These are phyloP conservation scores for Salvia hispanica DNA, from an alignment of 257 asterid genomes.

Conservation along the genomic window DNA sequence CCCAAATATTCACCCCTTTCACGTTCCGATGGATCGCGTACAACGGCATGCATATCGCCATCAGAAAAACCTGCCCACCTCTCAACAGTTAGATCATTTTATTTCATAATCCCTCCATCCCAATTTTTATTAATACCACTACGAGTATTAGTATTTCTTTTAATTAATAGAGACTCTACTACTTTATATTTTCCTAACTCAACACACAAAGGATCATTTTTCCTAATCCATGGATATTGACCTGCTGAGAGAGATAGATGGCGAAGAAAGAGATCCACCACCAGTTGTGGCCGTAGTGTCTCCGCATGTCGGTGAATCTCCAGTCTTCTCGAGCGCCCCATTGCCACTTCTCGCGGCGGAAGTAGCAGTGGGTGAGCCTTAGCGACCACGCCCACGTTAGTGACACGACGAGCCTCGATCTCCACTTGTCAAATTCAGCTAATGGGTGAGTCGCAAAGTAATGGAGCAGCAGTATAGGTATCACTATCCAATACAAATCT, in stretches of 20 bases:
- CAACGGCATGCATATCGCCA: constrained; percentile 80
- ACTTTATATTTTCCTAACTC: no score
- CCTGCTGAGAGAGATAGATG: constrained; percentile 83
- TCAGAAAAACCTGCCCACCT: constrained; percentile 59
- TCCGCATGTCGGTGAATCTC: constrained; percentile 75
- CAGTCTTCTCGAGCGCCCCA: constrained; percentile 95
- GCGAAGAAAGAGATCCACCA: constrained; percentile 94
- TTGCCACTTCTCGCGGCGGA: constrained; percentile 94
- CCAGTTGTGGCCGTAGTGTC: constrained; percentile 65
- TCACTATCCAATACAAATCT: constrained; percentile 90
- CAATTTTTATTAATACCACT: no score
- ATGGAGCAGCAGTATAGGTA: constrained; percentile 73
- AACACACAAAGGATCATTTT: no score
- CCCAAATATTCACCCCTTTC: constrained; percentile 53
- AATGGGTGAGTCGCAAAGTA: constrained; percentile 65
- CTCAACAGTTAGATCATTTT: constrained; percentile 2
- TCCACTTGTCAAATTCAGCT: constrained; percentile 48
- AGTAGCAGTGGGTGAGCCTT: constrained; percentile 82
- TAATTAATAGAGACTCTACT: no score
- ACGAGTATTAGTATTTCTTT: no score
- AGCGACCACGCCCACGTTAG: constrained; percentile 77
- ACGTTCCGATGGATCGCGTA: constrained; percentile 61
- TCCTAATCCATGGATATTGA: no score
- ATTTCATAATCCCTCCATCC: no score
- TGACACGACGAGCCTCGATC: constrained; percentile 58